Evolutionary conservation across 2,329 filamentous ascomycete genomes (phyloP), one percentile per base, ranked within the genome.

Genomic region (Alternaria ventricosa): DNA sequence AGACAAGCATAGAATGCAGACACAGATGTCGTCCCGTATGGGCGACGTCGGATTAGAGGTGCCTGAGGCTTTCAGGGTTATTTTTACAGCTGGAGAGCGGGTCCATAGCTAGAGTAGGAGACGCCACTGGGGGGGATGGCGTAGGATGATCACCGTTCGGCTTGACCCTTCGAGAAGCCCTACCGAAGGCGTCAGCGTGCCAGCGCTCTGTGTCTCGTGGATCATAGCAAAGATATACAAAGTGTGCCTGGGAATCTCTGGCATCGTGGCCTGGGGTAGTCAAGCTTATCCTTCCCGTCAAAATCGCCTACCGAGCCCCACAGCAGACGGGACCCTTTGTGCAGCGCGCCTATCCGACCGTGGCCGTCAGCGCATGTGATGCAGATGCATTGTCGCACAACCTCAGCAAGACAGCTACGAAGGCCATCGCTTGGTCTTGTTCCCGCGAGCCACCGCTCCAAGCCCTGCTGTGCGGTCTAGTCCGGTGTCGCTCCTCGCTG

Each of bases 351-450:
- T 12, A 45, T 58, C 13, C 56, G 58, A 62, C 30, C 72, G 73
- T 72, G 71, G 74, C 69, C 56, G 25, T 56, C 53, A 53, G 69
- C 73, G 75, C 77, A 77, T 78, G 75, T 79, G 77, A 78, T 74
- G 71, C 46, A 22, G 44, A 41, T 41, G 53, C n/a, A 68, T 68
- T 64, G 76, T 79, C 71, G 73, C 76, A 79, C 77, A 75, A 71
- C 71, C 71, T 75, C 70, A 73, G 59, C 68, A 66, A 30, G 46
- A 54, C 64, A 57, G 62, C 60, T 47, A 58, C 68, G 55, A 4
- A 67, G 62, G 64, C 54, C 67, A 71, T 71, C 72, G 69, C 67
- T 68, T 71, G 68, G 70, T 73, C 68, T 66, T 63, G 53, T 45
- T 60, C 60, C 41, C 49, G 30, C 27, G 30, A 43, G 45, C 33